Percentiles rank a stretch among this genome's conserved stretches.
phyloP scores from a whole-genome alignment of 2,329 filamentous ascomycete species.

The Xylariaceae sp. region DNA sequence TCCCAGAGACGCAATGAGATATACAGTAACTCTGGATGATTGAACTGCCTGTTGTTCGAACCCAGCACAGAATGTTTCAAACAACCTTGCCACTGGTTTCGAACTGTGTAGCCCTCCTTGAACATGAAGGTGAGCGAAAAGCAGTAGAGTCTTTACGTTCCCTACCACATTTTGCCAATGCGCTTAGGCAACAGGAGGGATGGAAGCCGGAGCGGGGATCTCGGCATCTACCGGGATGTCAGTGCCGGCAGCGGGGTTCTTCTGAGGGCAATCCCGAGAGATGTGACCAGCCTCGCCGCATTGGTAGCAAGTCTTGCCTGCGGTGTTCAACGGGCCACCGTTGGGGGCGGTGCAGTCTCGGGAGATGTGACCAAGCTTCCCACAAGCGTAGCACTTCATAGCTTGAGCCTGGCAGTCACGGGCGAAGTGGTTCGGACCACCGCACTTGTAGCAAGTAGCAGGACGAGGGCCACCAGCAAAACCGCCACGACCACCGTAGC shows the following conservation, averaged over 20 bases:
- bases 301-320: slow-evolving; percentile 97
- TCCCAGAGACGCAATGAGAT: not conserved
- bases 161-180: not conserved
- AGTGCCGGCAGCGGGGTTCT: slow-evolving; percentile 44
- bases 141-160: too few relatives aligned
- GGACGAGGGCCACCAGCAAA: slow-evolving; percentile 67
- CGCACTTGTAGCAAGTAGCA: slow-evolving; percentile 71
- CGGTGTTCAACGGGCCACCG: slow-evolving; percentile 89
- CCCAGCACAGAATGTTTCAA: not conserved
- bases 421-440: slow-evolving; percentile 94
- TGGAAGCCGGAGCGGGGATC: slow-evolving; percentile 25
- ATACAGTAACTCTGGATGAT: not conserved
- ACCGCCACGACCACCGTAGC: slow-evolving; percentile 63
- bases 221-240: slow-evolving; percentile 39
- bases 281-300: slow-evolving; percentile 96
- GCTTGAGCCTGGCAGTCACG: slow-evolving; percentile 97
- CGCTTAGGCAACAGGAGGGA: slow-evolving; percentile 30
- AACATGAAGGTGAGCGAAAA: not conserved
- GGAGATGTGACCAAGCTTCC: slow-evolving; percentile 91
- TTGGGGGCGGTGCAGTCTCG: slow-evolving; percentile 94
- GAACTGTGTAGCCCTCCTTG: not conserved
- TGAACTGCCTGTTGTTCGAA: not conserved
- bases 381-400: slow-evolving; percentile 98
- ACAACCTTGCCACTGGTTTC: not conserved
- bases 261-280: slow-evolving; percentile 86